Evolutionary conservation across 306 rosid genomes (phyloP), one percentile per base, ranked within the genome.

Genomic region (Prunus mume): DNA sequence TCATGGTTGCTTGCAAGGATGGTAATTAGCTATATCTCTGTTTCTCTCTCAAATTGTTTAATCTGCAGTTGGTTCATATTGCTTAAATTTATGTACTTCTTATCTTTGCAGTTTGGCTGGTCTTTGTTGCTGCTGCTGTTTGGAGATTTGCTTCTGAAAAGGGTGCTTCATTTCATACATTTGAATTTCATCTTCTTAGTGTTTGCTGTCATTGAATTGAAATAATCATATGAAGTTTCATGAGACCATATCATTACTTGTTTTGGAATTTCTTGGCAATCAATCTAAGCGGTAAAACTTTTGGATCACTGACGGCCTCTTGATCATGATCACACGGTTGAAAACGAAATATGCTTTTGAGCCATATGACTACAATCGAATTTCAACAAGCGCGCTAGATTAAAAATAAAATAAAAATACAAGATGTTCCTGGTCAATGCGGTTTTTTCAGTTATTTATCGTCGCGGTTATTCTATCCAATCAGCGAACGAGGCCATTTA

Each of bases 81-180:
- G 34, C 34, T 30, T 30, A 30, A 45, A 45, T 12, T 45, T 8
- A 2, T 45, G 49, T 14, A 50, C 0, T 22, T 61, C 12, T 25
- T 27, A 5, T 61, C 1, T 9, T 18, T 69, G 28, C 62, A 69
- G 74, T 51, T 28, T 69, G 63, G 49, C 49, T 70, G 63, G 25
- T 50, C 46, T 70, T 28, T 70, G 74, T 22, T 70, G 74, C 7
- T 70, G 74, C 20, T 69, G 74, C 28, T 70, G 74, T 34, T 0
- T 70, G 60, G 62, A 70, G 6, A 22, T 27, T 70, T 70, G 49
- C 63, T 70, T 45, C 28, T 70, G 20, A 70, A 52, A 41, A 52
- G 24, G 17, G 9, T 69, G 20, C 14, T 34, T 34, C 43, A 6
- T 34, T 6, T 34, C 43, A 34, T 34, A 6, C 43, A 32, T 38